phyloP scores from a whole-genome alignment of 164 flowering plant species.

The Chloranthus sessilifolius region DNA sequence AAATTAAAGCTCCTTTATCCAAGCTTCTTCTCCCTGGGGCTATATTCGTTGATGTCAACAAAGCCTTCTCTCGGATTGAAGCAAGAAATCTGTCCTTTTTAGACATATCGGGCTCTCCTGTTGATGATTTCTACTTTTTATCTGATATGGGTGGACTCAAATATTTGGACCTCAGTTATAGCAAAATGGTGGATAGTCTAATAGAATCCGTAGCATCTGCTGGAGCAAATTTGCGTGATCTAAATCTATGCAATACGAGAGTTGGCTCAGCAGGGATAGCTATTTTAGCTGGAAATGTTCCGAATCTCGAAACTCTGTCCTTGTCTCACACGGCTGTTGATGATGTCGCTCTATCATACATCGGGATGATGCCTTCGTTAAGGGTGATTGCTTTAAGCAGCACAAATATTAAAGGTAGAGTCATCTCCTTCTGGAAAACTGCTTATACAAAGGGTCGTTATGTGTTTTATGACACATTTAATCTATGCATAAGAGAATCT shows the following conservation, averaged over 20 bases:
- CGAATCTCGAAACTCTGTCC: conserved; percentile 53
- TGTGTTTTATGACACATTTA: too few relatives aligned
- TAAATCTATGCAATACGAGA: conserved; percentile 64
- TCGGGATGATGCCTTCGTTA: conserved; percentile 60
- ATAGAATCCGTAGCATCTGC: conserved; percentile 41
- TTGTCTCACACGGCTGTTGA: conserved; percentile 55
- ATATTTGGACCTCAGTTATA: conserved; percentile 68
- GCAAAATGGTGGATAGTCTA: conserved; percentile 44
- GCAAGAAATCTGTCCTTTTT: conserved; percentile 34
- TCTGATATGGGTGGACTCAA: conserved; percentile 36
- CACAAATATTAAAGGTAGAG: conserved; percentile 65
- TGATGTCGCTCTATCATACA: conserved; percentile 49
- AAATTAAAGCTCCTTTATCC: conserved; percentile 32
- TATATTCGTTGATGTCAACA: conserved; percentile 31
- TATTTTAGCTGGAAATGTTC: conserved; percentile 58
- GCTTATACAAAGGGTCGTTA: too few relatives aligned
- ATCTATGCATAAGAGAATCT: too few relatives aligned
- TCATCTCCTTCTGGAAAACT: too few relatives aligned
- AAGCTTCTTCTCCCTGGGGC: conserved; percentile 58
- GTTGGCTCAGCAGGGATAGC: conserved; percentile 61
- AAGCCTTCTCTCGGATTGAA: conserved; percentile 37
- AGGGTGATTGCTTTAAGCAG: conserved; percentile 53
- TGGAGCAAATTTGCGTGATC: conserved; percentile 51
- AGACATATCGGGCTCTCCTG: conserved; percentile 52
- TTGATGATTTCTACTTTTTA: conserved; percentile 50